These are phyloP conservation scores for Coelastrella sp. DNA, from an alignment of 139 green algal species.

Conservation along the genomic window DNA sequence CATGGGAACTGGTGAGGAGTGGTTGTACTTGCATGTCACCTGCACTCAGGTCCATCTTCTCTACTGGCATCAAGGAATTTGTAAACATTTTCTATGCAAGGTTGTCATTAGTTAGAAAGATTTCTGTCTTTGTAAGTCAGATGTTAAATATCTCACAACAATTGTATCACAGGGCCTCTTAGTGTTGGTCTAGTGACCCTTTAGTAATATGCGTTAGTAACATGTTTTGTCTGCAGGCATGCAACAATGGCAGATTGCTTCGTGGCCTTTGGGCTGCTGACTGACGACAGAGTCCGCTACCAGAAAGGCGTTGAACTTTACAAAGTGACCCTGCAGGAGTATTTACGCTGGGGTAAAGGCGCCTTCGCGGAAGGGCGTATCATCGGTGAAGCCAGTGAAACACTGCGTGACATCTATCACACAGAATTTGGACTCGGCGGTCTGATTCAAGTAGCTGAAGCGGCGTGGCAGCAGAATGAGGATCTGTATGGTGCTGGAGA, in stretches of 20 bases:
- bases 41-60: no score
- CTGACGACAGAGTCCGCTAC: not conserved
- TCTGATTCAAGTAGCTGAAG: constrained; percentile 3
- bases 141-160: no score
- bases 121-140: no score
- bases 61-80: no score
- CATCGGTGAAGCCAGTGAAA: constrained; percentile 8
- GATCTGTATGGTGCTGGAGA: constrained; percentile 8
- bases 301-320: not conserved
- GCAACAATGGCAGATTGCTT: not conserved
- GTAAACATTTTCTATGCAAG: no score
- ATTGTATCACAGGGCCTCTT: no score
- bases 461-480: constrained; percentile 5
- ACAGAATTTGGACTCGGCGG: constrained; percentile 18
- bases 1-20: constrained; percentile 35
- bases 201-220: not conserved
- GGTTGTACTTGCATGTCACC: not conserved
- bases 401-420: constrained; percentile 28
- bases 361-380: not conserved
- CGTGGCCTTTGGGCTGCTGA: constrained; percentile 17
- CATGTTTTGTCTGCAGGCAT: constrained; percentile 1
- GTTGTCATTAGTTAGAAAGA: no score
- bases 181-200: no score
- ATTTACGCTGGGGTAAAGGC: not conserved
- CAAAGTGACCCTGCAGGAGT: not conserved